A percentile compares a stretch with the other conserved stretches of the same genome.
Conservation (phyloP, 2,329 filamentous ascomycete species). For the Penicillium sp. region DNA sequence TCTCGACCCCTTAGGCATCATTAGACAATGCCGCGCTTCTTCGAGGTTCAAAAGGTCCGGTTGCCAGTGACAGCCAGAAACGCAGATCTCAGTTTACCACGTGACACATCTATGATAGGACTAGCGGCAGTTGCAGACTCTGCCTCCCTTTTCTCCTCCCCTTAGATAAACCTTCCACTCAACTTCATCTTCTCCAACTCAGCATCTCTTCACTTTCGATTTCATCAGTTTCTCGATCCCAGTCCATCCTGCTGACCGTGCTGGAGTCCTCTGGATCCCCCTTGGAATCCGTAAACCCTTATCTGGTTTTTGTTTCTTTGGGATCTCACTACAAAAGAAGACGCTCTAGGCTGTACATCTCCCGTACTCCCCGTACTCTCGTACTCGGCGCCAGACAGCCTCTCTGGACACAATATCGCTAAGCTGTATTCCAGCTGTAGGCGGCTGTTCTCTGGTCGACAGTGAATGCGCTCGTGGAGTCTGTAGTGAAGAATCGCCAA, state of each 20-base stretch:
- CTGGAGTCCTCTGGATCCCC: conserved; percentile 4
- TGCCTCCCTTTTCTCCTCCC: conserved; percentile 9
- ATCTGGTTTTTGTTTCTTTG: conserved; percentile 13
- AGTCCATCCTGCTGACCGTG: conserved; percentile 5
- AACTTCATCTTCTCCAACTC: conserved; percentile 15
- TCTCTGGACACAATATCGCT: conserved; percentile 32
- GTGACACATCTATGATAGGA: background rate
- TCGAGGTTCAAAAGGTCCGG: background rate
- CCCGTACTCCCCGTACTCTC: conserved; percentile 32
- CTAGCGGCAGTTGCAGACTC: conserved; percentile 7
- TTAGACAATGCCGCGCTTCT: too few species aligned
- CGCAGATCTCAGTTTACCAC: background rate
- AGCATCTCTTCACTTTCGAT: conserved; percentile 10
- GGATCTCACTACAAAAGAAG: conserved; percentile 20
- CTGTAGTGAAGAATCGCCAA: conserved; percentile 40
- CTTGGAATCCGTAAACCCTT: conserved; percentile 28
- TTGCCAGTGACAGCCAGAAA: background rate
- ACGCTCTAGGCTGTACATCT: conserved; percentile 34
- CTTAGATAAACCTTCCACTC: conserved; percentile 12
- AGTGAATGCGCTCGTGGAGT: conserved; percentile 35
- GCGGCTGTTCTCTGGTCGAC: conserved; percentile 33
- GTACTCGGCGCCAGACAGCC: conserved; percentile 35
- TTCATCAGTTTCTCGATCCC: conserved; percentile 11
- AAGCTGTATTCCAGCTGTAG: conserved; percentile 43
- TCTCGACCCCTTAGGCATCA: too few species aligned